Conservation (phyloP, 305 asterid species). For the Stenogyne calaminthoides region DNA sequence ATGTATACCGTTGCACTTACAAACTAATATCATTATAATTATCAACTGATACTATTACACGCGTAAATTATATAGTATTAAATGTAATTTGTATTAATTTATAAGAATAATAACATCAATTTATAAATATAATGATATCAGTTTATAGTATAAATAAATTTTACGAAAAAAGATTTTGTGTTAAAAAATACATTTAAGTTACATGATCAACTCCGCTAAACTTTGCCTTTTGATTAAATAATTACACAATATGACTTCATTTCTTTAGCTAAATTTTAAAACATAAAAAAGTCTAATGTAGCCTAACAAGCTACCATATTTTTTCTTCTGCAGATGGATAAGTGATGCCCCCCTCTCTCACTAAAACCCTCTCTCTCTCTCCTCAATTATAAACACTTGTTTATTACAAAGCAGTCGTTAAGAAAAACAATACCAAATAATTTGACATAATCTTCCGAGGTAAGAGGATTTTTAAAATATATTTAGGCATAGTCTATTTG, state of each 20-base stretch:
- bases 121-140: too few species aligned
- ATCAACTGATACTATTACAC: too few species aligned
- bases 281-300: slow-evolving; percentile 12
- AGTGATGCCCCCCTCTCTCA: not conserved
- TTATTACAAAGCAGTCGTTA: not conserved
- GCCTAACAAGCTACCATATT: slow-evolving; percentile 4
- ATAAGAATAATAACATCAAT: too few species aligned
- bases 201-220: too few species aligned
- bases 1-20: too few species aligned
- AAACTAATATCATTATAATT: too few species aligned
- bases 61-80: too few species aligned
- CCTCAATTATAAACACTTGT: slow-evolving; percentile 31
- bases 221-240: too few species aligned
- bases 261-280: not conserved
- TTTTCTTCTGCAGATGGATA: slow-evolving; percentile 6
- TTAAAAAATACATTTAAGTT: too few species aligned
- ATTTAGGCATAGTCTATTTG: slow-evolving; percentile 40
- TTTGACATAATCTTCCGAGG: slow-evolving; percentile 34
- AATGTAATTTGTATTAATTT: too few species aligned
- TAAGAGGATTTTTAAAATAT: slow-evolving; percentile 20
- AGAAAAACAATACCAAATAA: slow-evolving; percentile 27
- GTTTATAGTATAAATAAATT: too few species aligned
- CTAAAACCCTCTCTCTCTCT: slow-evolving; percentile 39
- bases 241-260: not conserved
- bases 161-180: too few species aligned